These are phyloP conservation scores for Stereum hirsutum DNA, from an alignment of 1,284 basidiomycete species.

Conservation along the genomic window DNA sequence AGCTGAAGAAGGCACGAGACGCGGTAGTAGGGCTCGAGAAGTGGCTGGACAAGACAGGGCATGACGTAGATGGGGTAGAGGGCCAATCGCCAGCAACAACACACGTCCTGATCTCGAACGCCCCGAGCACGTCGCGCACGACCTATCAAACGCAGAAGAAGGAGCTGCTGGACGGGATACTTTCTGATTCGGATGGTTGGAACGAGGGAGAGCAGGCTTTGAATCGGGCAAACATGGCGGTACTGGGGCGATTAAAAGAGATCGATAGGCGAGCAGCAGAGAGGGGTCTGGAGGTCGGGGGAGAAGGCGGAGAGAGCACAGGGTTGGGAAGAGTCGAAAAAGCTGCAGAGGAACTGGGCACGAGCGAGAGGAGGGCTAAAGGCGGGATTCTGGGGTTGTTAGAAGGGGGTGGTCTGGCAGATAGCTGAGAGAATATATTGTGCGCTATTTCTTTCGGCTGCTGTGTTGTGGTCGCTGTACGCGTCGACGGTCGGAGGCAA, in stretches of 20 bases:
- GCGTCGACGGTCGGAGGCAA: no score
- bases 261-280: slow-evolving; percentile 38
- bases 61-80: not conserved
- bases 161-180: slow-evolving; percentile 31
- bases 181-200: no score
- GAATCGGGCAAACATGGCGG: slow-evolving; percentile 33
- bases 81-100: slow-evolving; percentile 13
- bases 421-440: not conserved
- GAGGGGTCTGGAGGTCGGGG: slow-evolving; percentile 28
- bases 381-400: slow-evolving; percentile 33
- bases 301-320: slow-evolving; percentile 32
- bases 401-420: slow-evolving; percentile 29
- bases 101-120: slow-evolving; percentile 29
- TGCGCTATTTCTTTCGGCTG: no score
- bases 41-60: slow-evolving; percentile 34
- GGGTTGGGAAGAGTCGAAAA: slow-evolving; percentile 42
- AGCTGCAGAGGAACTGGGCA: slow-evolving; percentile 27
- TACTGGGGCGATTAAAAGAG: slow-evolving; percentile 42
- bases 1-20: slow-evolving; percentile 40
- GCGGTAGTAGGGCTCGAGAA: slow-evolving; percentile 40
- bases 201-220: slow-evolving; percentile 24
- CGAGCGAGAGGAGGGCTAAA: slow-evolving; percentile 11
- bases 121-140: slow-evolving; percentile 22
- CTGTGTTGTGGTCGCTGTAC: no score
- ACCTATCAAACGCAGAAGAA: slow-evolving; percentile 33